Conservation (phyloP, 345 rosid species). For the Clausena lansium region DNA sequence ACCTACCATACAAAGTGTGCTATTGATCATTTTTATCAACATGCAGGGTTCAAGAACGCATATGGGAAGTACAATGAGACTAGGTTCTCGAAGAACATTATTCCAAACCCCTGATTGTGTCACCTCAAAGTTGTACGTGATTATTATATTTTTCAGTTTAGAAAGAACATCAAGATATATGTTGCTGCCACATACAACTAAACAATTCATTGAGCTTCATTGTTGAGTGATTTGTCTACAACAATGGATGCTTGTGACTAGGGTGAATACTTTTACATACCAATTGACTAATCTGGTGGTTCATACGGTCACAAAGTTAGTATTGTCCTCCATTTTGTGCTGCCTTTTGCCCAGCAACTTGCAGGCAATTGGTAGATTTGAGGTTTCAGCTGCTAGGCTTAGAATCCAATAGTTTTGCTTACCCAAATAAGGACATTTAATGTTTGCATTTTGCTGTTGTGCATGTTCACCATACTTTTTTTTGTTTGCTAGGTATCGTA, state of each 20-base stretch:
- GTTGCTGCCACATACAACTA: background rate
- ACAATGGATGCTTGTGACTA: slow-evolving; percentile 5
- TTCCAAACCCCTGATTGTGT: slow-evolving; percentile 67
- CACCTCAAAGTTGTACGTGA: slow-evolving; percentile 76
- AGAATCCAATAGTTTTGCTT: background rate
- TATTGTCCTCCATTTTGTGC: background rate
- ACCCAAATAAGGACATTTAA: background rate
- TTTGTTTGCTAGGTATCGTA: slow-evolving; percentile 57
- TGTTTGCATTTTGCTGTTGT: background rate
- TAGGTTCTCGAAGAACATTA: slow-evolving; percentile 85
- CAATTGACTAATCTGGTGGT: background rate
- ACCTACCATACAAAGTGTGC: slow-evolving; percentile 1
- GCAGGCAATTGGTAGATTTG: background rate
- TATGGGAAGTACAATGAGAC: slow-evolving; percentile 98
- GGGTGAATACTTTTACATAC: background rate
- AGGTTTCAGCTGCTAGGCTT: background rate
- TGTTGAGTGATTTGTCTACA: slow-evolving; percentile 3
- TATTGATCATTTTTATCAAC: slow-evolving; percentile 7
- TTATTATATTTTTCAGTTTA: slow-evolving; percentile 10
- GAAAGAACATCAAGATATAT: background rate
- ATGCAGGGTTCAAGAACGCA: slow-evolving; percentile 92
- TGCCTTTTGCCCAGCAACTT: background rate
- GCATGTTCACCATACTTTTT: background rate
- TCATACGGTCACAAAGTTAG: background rate
- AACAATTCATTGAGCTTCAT: background rate